Conservation (phyloP, 2,329 filamentous ascomycete species). For the Graphilbum ipis-grandicollis region DNA sequence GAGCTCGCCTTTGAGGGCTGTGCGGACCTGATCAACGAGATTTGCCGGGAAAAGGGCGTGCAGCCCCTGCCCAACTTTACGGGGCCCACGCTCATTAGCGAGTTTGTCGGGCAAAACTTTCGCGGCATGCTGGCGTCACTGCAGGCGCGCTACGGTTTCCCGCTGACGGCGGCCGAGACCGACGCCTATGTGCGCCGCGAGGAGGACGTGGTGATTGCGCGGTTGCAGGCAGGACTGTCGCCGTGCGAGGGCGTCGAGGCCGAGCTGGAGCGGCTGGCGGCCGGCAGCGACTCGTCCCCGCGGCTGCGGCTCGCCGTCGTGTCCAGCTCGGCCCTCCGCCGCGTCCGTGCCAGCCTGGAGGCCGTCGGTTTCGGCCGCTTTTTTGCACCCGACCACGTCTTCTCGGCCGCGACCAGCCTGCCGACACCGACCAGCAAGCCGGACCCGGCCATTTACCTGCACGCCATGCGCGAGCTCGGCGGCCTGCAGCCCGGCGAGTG, state of each 20-base stretch:
- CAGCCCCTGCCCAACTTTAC: constrained; percentile 45
- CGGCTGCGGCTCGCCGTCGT: constrained; percentile 57
- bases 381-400: constrained; percentile 58
- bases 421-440: constrained; percentile 74
- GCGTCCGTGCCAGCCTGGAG: constrained; percentile 60
- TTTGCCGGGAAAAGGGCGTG: constrained; percentile 49
- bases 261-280: constrained; percentile 46
- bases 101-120: constrained; percentile 92
- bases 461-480: constrained; percentile 56
- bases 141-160: constrained; percentile 59
- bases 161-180: constrained; percentile 48
- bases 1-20: constrained; percentile 83
- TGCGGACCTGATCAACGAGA: constrained; percentile 75
- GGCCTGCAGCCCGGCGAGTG: constrained; percentile 49
- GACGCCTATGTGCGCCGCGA: constrained; percentile 60
- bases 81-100: constrained; percentile 57
- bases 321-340: constrained; percentile 59
- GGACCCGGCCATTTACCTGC: constrained; percentile 73
- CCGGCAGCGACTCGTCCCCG: constrained; percentile 33
- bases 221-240: constrained; percentile 49
- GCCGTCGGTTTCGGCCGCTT: constrained; percentile 67
- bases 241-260: constrained; percentile 53
- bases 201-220: constrained; percentile 69
- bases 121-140: constrained; percentile 73
- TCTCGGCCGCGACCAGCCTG: constrained; percentile 67